These are phyloP conservation scores for Fonsecaea pedrosoi DNA, from an alignment of 2,329 filamentous ascomycete species.

Conservation along the genomic window DNA sequence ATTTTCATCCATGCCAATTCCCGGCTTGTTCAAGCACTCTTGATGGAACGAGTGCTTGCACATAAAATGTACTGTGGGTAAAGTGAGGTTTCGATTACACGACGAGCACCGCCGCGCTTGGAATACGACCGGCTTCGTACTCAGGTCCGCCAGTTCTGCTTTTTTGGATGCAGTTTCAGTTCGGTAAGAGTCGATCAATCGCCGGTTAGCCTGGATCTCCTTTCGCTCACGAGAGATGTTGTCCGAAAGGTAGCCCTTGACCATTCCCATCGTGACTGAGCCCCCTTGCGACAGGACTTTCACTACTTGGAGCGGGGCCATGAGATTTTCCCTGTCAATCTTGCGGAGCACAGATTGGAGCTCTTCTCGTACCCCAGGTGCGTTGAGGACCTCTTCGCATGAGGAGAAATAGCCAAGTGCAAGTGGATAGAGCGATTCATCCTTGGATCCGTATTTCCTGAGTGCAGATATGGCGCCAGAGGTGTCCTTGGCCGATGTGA, in stretches of 20 bases:
- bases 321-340: conserved; percentile 87
- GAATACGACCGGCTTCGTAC: conserved; percentile 83
- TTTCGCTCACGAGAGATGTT: conserved; percentile 88
- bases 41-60: conserved; percentile 98
- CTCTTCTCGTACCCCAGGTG: conserved; percentile 78
- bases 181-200: conserved; percentile 82
- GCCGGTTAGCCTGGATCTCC: conserved; percentile 83
- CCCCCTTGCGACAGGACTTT: conserved; percentile 81
- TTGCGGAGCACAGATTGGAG: conserved; percentile 78
- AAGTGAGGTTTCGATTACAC: conserved; percentile 77
- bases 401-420: conserved; percentile 94
- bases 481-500: conserved; percentile 90
- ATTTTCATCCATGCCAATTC: conserved; percentile 57
- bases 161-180: conserved; percentile 81
- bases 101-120: conserved; percentile 86
- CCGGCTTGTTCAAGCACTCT: conserved; percentile 73
- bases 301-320: conserved; percentile 96
- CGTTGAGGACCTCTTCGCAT: conserved; percentile 77
- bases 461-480: conserved; percentile 87
- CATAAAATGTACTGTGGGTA: conserved; percentile 92
- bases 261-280: conserved; percentile 95
- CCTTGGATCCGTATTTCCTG: conserved; percentile 86
- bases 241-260: conserved; percentile 87
- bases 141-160: conserved; percentile 77
- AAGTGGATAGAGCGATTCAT: conserved; percentile 89